phyloP scores from a whole-genome alignment of 495 filamentous ascomycete species.

The Tuber umbilicatum region DNA sequence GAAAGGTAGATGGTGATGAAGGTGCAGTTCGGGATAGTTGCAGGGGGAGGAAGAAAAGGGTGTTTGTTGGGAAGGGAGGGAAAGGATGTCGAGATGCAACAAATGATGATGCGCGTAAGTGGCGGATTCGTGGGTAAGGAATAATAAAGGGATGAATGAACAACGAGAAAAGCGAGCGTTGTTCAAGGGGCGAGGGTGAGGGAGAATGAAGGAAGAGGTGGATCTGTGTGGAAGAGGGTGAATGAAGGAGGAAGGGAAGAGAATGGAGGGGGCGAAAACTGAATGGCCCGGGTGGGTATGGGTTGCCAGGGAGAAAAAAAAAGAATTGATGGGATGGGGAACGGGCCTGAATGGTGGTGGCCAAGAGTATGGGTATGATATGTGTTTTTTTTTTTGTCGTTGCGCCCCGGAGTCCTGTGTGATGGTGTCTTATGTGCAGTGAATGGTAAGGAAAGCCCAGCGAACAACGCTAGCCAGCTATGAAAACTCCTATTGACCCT shows the following conservation, averaged over 20 bases:
- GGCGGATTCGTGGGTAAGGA: conserved; percentile 23
- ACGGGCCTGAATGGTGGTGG: conserved; percentile 11
- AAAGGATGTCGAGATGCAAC: conserved; percentile 12
- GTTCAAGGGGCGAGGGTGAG: conserved; percentile 6
- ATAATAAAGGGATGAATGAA: conserved; percentile 22
- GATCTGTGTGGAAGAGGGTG: conserved; percentile 16
- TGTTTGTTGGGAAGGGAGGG: conserved; percentile 29
- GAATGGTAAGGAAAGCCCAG: background rate
- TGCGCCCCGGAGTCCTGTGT: background rate
- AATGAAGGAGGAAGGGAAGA: conserved; percentile 20
- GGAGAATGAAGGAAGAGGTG: conserved; percentile 15
- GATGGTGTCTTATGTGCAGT: background rate
- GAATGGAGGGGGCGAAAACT: conserved; percentile 27
- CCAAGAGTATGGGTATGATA: background rate
- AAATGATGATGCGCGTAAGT: conserved; percentile 15
- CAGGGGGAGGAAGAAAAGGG: conserved; percentile 7
- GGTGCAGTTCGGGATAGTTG: conserved; percentile 14
- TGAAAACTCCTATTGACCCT: background rate
- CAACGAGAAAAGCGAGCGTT: conserved; percentile 11
- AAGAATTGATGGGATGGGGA: conserved; percentile 19
- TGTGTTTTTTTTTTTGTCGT: background rate
- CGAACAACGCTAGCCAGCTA: background rate
- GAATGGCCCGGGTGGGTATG: conserved; percentile 15
- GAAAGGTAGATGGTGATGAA: conserved; percentile 5
- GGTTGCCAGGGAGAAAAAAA: conserved; percentile 16